Conservation (phyloP, 2,329 filamentous ascomycete genomes). For the Hypomyces rosellus region DNA sequence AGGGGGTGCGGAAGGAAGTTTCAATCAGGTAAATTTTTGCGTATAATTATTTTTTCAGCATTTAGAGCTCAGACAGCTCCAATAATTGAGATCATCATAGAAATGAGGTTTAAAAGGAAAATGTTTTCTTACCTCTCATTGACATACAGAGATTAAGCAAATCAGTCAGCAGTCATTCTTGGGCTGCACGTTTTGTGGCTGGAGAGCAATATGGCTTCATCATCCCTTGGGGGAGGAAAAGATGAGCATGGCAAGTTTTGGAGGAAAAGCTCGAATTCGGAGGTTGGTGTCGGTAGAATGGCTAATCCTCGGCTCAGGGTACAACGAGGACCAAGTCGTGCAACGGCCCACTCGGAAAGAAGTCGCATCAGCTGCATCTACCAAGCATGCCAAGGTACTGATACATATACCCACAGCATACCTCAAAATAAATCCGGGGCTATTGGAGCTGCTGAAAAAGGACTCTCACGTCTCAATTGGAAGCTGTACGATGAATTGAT, state of each 20-base stretch:
- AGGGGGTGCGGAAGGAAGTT: slow-evolving; percentile 1
- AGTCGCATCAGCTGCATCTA: too few species aligned
- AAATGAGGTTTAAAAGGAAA: slow-evolving; percentile 11
- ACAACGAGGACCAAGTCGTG: neutral
- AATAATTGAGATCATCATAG: slow-evolving; percentile 54
- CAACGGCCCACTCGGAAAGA: neutral
- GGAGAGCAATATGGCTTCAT: too few species aligned
- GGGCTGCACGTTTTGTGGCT: neutral
- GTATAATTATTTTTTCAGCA: slow-evolving; percentile 59
- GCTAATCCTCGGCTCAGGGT: slow-evolving; percentile 5
- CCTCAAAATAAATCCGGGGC: too few species aligned
- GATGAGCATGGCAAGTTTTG: neutral
- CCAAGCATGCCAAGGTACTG: too few species aligned
- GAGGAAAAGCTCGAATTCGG: slow-evolving; percentile 6
- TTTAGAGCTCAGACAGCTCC: slow-evolving; percentile 66
- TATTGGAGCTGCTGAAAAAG: too few species aligned
- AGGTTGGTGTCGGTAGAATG: neutral
- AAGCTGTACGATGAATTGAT: too few species aligned
- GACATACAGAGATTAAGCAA: neutral
- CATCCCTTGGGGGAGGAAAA: neutral
- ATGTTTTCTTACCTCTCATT: slow-evolving; percentile 17
- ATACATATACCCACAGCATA: too few species aligned
- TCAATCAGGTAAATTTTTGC: slow-evolving; percentile 40
- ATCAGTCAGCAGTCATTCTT: neutral
- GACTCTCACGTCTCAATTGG: too few species aligned